Conservation (phyloP, 2,329 filamentous ascomycete genomes). For the Nannizzia gypsea region DNA sequence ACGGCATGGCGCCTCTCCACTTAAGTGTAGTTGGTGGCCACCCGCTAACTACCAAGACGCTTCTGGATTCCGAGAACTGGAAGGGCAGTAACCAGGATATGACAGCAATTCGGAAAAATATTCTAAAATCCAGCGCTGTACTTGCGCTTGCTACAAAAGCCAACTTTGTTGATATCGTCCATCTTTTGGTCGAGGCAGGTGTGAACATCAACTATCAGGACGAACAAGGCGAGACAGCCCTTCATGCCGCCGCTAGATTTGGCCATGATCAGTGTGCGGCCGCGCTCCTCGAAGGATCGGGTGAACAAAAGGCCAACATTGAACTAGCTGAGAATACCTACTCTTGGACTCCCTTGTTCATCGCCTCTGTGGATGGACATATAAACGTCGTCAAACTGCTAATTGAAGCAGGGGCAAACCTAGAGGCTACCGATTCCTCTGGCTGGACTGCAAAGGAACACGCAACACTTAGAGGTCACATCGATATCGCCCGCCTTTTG, state of each 20-base stretch:
- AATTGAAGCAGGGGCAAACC: constrained; percentile 63
- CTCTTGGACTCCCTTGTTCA: constrained; percentile 89
- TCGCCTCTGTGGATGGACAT: constrained; percentile 82
- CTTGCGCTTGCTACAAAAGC: constrained; percentile 78
- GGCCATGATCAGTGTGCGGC: constrained; percentile 71
- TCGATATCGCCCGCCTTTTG: constrained; percentile 63
- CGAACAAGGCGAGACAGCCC: constrained; percentile 74
- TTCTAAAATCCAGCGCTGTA: constrained; percentile 76
- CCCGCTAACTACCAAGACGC: constrained; percentile 65
- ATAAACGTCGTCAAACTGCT: constrained; percentile 63
- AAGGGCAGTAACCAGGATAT: constrained; percentile 52
- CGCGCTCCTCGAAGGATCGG: constrained; percentile 59
- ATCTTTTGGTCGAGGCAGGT: constrained; percentile 75
- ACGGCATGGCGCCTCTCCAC: constrained; percentile 83
- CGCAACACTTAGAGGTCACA: constrained; percentile 76
- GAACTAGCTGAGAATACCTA: constrained; percentile 74
- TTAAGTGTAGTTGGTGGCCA: constrained; percentile 87
- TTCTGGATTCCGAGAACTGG: constrained; percentile 73
- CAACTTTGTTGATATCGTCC: constrained; percentile 73
- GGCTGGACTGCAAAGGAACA: constrained; percentile 94
- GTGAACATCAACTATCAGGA: constrained; percentile 92
- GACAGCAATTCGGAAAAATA: constrained; percentile 52
- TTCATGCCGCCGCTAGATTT: constrained; percentile 84
- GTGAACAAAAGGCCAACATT: constrained; percentile 59
- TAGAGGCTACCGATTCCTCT: constrained; percentile 65